Base-by-base conservation (phyloP, 495 filamentous ascomycete genomes). In the Daldinia loculata region DNA sequence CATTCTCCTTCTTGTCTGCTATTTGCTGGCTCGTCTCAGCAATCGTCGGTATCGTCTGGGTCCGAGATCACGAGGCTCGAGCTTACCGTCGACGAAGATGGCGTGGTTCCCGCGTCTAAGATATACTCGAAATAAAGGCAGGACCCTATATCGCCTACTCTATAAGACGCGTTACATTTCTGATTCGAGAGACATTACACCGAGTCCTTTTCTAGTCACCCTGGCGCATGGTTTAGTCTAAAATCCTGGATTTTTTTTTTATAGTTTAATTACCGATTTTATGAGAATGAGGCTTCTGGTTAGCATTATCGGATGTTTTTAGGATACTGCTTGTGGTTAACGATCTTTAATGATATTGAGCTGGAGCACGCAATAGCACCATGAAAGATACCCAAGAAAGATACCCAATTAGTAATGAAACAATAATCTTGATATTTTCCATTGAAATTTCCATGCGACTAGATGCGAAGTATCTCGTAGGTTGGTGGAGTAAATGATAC, bases 1-100 rank as follows among this genome's bases (percentile, higher is more conserved):
- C 89, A 0, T 91, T 92, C 77, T 80, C 81, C 66, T 92, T 91
- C 76, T 70, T 92, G 59, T 87, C 87, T n/a, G 89, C 88, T 36
- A 84, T 88, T 66, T 80, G 86, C 74, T 92, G 89, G 89, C 85
- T 91, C 30, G 85, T 82, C 12, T 89, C 86, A 55, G 84, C 81
- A 22, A 73, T 90, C 30, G 61, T 91, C 34, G 84, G 83, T 14
- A 60, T 84, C 67, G 74, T 79, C 73, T 84, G 82, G 82, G 80
- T 83, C 24, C 81, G 70, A 45, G 78, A 79, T 39, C 79, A 75
- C 56, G 60, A 70, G 26, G 36, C 70, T 27, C 69, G 64, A 17
- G 38, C 56, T 17, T 76, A 79, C 57, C 73, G 65, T 19, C 80
- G 81, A 56, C 81, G 83, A 56, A 75, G 73, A 34, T 83, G 81